phyloP scores from a whole-genome alignment of 2,329 filamentous ascomycete species.

The Diaporthe humulicola region DNA sequence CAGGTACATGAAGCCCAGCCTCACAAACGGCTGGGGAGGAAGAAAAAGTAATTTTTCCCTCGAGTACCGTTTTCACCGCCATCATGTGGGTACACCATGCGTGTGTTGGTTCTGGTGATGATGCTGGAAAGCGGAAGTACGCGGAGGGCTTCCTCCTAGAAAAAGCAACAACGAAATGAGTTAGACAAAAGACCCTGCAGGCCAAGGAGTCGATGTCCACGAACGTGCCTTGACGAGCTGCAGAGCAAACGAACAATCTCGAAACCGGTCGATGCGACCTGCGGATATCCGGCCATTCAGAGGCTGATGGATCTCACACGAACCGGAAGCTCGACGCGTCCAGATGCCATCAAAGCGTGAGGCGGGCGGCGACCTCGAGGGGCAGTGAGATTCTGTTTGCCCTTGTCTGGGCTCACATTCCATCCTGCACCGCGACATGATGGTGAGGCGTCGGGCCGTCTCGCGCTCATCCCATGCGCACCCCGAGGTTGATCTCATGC shows the following conservation, averaged over 20 bases:
- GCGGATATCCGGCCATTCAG: background rate
- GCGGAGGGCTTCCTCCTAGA: conserved; percentile 16
- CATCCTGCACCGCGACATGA: background rate
- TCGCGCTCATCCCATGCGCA: background rate
- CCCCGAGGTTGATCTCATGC: conserved; percentile 6
- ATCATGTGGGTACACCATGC: background rate
- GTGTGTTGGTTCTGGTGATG: background rate
- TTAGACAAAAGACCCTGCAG: background rate
- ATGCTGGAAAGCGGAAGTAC: background rate
- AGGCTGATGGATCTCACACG: background rate
- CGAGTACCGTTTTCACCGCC: conserved; percentile 2
- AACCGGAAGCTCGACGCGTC: background rate
- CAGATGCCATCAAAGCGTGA: no score
- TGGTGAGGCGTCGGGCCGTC: background rate
- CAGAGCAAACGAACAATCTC: conserved; percentile 18
- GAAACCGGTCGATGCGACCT: background rate
- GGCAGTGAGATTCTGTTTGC: no score
- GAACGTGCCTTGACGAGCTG: conserved; percentile 15
- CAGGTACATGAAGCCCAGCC: conserved; percentile 3
- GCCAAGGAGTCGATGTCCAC: background rate
- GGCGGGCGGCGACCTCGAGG: background rate
- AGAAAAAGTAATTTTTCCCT: background rate
- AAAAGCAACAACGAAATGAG: conserved; percentile 13
- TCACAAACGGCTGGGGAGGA: background rate
- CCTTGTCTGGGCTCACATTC: background rate